phyloP scores from a whole-genome alignment of 495 filamentous ascomycete genomes.

The Tuber melanosporum region DNA sequence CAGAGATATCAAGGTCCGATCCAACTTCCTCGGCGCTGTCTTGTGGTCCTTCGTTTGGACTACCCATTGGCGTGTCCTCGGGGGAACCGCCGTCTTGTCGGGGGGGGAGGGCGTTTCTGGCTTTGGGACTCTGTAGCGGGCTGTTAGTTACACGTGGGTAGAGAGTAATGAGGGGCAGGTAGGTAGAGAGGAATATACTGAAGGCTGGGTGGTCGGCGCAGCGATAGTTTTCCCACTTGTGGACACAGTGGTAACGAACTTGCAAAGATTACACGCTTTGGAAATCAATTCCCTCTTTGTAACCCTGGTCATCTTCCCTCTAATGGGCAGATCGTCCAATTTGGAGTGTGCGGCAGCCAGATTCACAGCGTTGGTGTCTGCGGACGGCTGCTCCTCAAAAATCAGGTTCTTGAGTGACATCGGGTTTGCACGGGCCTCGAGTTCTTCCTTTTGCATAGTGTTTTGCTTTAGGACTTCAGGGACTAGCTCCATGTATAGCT shows the following conservation, averaged over 20 bases:
- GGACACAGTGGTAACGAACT: constrained; percentile 18
- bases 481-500: constrained; percentile 58
- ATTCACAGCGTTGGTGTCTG: constrained; percentile 9
- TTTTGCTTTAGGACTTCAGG: constrained; percentile 28
- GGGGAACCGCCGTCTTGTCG: constrained; percentile 36
- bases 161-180: neutral
- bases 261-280: constrained; percentile 33
- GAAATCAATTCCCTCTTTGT: constrained; percentile 32
- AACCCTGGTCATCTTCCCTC: constrained; percentile 38
- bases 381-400: constrained; percentile 28
- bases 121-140: constrained; percentile 27
- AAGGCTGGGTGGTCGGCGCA: constrained; percentile 29
- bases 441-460: constrained; percentile 25
- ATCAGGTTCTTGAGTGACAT: constrained; percentile 41
- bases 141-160: constrained; percentile 7
- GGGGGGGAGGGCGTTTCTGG: constrained; percentile 10
- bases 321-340: constrained; percentile 34
- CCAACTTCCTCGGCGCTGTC: neutral
- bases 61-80: constrained; percentile 36
- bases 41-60: constrained; percentile 21
- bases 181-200: constrained; percentile 19
- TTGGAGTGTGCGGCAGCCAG: constrained; percentile 21
- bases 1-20: neutral
- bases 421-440: constrained; percentile 32
- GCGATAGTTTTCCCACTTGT: constrained; percentile 21